Conservation (phyloP, 1,139 yeast species). For the Taphrina pruni region DNA sequence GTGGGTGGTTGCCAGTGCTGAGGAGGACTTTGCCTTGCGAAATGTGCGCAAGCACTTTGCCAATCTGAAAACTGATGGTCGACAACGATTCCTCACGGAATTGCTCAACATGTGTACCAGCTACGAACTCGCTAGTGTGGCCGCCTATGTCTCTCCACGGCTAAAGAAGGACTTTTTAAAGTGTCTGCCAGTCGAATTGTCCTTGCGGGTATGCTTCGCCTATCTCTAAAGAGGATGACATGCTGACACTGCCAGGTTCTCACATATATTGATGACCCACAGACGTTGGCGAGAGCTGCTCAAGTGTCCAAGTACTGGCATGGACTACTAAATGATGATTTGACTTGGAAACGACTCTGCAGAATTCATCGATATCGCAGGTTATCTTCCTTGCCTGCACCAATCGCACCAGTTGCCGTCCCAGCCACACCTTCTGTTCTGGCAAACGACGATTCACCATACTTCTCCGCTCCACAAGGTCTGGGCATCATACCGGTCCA, state of each 20-base stretch:
- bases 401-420: not conserved
- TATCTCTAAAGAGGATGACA: not conserved
- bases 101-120: slow-evolving; percentile 50
- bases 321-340: slow-evolving; percentile 54
- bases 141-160: slow-evolving; percentile 75
- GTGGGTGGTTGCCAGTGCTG: slow-evolving; percentile 33
- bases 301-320: slow-evolving; percentile 57
- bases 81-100: slow-evolving; percentile 48
- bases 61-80: slow-evolving; percentile 41
- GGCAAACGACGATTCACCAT: slow-evolving; percentile 28
- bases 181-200: slow-evolving; percentile 80
- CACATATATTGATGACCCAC: slow-evolving; percentile 69
- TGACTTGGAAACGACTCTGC: slow-evolving; percentile 56
- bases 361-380: slow-evolving; percentile 54
- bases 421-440: slow-evolving; percentile 22
- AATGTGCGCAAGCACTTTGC: slow-evolving; percentile 44
- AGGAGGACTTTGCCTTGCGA: slow-evolving; percentile 39
- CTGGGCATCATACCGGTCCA: slow-evolving; percentile 31
- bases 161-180: slow-evolving; percentile 85
- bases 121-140: slow-evolving; percentile 76
- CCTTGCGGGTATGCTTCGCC: slow-evolving; percentile 58
- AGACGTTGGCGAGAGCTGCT: slow-evolving; percentile 55
- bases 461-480: slow-evolving; percentile 39
- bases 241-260: slow-evolving; percentile 11
- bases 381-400: slow-evolving; percentile 30